Percentiles rank a stretch among this genome's conserved stretches.
Evolutionary conservation across 495 filamentous ascomycete species (phyloP).

Genomic region (Neurospora africana): DNA sequence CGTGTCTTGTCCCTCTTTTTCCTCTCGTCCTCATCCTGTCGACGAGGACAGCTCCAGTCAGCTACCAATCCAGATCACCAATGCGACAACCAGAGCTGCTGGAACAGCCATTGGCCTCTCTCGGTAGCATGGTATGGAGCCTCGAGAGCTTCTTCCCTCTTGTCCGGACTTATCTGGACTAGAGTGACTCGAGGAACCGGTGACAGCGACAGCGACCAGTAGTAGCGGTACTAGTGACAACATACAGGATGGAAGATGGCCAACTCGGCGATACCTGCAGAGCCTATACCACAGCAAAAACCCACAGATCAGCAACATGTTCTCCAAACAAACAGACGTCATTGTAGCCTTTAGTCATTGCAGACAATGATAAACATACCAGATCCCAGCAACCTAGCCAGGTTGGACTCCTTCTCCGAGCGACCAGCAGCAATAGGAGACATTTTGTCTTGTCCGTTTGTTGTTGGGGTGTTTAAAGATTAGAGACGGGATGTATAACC

Average conservation of each 20-base stretch:
- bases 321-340: neutral
- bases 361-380: conserved; percentile 43
- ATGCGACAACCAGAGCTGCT: neutral
- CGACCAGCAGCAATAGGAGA: conserved; percentile 36
- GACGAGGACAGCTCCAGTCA: neutral
- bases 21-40: neutral
- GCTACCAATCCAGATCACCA: neutral
- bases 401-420: conserved; percentile 79
- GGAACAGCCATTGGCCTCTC: conserved; percentile 6
- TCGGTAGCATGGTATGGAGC: conserved; percentile 1
- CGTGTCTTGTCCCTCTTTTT: neutral
- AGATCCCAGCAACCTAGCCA: conserved; percentile 80
- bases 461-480: neutral
- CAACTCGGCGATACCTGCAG: conserved; percentile 90
- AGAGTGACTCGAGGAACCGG: neutral
- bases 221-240: conserved; percentile 4
- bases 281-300: conserved; percentile 41
- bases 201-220: neutral
- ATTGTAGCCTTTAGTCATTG: neutral
- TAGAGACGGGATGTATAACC: neutral
- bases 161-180: neutral
- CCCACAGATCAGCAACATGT: conserved; percentile 1
- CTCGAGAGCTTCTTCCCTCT: neutral
- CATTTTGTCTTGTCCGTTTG: conserved; percentile 24
- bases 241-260: conserved; percentile 92